phyloP scores from a whole-genome alignment of 106 monocot genomes.

The Narthecium ossifragum region DNA sequence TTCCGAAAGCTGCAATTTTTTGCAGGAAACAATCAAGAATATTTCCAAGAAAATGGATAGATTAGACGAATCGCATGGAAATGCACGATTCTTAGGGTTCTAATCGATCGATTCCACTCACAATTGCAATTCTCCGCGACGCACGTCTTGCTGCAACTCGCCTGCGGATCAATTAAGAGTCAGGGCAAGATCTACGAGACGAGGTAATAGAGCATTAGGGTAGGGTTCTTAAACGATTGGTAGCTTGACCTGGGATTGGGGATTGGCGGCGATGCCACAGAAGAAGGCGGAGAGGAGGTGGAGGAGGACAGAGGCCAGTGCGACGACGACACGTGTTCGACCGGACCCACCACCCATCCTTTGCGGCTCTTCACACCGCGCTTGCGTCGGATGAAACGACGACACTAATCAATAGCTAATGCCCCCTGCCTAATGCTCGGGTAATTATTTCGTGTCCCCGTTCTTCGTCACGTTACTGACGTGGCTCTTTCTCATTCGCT shows the following conservation, averaged over 20 bases:
- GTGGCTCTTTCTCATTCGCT: not conserved
- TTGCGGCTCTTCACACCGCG: not conserved
- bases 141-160: conserved; percentile 64
- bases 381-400: too few species aligned
- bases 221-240: too few species aligned
- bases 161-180: conserved; percentile 11
- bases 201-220: not conserved
- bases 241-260: not conserved
- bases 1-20: conserved; percentile 53
- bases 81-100: too few species aligned
- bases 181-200: not conserved
- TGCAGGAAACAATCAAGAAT: not conserved
- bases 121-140: conserved; percentile 65
- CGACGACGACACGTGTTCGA: not conserved
- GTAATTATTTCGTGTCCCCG: too few species aligned
- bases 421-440: too few species aligned
- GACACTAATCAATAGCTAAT: not conserved
- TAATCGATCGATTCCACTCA: too few species aligned
- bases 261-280: not conserved
- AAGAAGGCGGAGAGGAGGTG: not conserved
- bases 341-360: not conserved
- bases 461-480: not conserved
- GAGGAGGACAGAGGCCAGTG: not conserved
- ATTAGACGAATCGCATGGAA: not conserved
- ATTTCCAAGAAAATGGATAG: not conserved